Base-by-base conservation (phyloP, 805 yeast species). In the Cyberlindnera suaveolens region DNA sequence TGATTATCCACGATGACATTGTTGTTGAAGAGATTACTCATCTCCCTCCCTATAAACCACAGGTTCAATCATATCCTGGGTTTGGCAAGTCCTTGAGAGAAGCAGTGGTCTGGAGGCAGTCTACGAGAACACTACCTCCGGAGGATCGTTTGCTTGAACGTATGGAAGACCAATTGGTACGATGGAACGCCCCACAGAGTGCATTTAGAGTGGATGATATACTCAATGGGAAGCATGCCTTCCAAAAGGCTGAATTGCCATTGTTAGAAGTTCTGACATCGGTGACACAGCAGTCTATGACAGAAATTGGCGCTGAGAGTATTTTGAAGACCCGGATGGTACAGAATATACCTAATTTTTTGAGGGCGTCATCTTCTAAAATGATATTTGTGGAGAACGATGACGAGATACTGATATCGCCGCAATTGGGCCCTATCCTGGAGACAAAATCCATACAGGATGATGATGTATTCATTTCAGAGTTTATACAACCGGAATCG, bases 81-180 rank as follows among this genome's bases (percentile, higher is more conserved):
- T 41, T 45, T 27, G 54, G 57, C 0, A 56, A 41, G 23, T 49
- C 58, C 1, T 35, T 65, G 8, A 52, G 66, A 38, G 54, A 57
- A n/a, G 43, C 56, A 15, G 58, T 64, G 3, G 46, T 54, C 7
- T 40, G 52, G 9, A 44, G 63, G 27, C 67, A 64, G 46, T 56
- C 59, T 4, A 40, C 52, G 13, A 46, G 71, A 38, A 18, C 55
- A 2, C 49, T 55, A 27, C 67, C 68, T 1, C 38, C 52, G 4
- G 39, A 41, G 15, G 57, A 52, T 42, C 47, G 54, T 35, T 42
- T 63, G 6, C 45, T 55, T 26, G 60, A 57, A 10, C 45, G 49
- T 32, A 64, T 66, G 70, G 71, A 67, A 41, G 66, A 64, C 10
- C 54, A 62, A 37, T 45, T 68, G 31, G 52, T 63, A 1, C 54